A percentile compares a stretch with the other conserved stretches of the same genome.
These are phyloP conservation scores for Trichodelitschia bisporula DNA, from an alignment of 495 filamentous ascomycete species.

Conservation along the genomic window DNA sequence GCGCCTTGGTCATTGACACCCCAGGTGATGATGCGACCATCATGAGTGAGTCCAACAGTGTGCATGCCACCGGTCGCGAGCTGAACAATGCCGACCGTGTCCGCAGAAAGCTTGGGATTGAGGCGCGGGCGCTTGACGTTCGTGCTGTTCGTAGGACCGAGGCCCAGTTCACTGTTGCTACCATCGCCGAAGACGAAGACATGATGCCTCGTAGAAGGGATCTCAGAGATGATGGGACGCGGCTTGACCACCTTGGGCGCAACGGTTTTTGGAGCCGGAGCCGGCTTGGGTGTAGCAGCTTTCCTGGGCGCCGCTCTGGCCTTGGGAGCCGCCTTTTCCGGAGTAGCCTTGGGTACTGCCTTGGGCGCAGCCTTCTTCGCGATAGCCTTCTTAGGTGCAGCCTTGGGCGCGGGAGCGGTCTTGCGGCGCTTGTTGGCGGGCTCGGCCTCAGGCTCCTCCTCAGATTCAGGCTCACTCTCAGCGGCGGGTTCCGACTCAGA, in stretches of 20 bases:
- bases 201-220: conserved; percentile 24
- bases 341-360: conserved; percentile 5
- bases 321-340: conserved; percentile 6
- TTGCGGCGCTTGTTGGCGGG: not conserved
- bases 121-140: conserved; percentile 46
- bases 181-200: conserved; percentile 48
- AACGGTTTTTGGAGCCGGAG: no score
- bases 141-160: conserved; percentile 31
- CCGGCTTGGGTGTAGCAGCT: no score
- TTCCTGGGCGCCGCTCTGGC: conserved; percentile 9
- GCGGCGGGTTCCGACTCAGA: no score
- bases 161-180: conserved; percentile 39
- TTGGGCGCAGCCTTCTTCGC: not conserved
- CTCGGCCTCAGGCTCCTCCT: not conserved
- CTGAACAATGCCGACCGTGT: conserved; percentile 35
- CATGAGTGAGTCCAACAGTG: conserved; percentile 32
- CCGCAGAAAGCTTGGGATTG: conserved; percentile 29
- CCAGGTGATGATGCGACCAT: conserved; percentile 45
- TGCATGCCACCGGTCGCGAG: conserved; percentile 46
- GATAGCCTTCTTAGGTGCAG: not conserved
- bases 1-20: conserved; percentile 47
- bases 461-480: not conserved
- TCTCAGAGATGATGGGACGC: conserved; percentile 14
- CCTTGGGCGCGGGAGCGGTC: no score
- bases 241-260: no score